Conservation (phyloP, 352 stramenopile genomes). For the Chrysophaeum taylorii region DNA sequence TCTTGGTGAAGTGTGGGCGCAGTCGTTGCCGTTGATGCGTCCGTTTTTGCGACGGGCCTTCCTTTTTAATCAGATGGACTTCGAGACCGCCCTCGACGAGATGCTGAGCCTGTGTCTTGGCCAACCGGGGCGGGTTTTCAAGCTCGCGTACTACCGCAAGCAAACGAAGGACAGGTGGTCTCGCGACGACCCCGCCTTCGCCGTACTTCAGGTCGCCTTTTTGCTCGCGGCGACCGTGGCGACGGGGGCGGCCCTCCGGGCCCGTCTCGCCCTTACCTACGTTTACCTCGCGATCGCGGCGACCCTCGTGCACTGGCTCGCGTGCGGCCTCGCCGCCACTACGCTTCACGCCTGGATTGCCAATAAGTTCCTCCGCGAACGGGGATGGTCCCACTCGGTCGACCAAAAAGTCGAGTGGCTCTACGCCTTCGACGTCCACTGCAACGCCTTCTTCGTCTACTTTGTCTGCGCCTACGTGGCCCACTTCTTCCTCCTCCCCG, state of each 20-base stretch:
- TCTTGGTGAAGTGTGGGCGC: neutral
- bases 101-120: conserved; percentile 6
- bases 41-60: neutral
- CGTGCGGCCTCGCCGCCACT: conserved; percentile 39
- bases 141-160: conserved; percentile 69
- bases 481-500: conserved; percentile 86
- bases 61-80: conserved; percentile 24
- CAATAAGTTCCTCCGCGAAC: conserved; percentile 21
- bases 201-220: conserved; percentile 82
- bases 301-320: conserved; percentile 57
- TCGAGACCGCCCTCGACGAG: conserved; percentile 16
- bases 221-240: conserved; percentile 56
- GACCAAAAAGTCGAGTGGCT: conserved; percentile 96
- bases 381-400: conserved; percentile 54
- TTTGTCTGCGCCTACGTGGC: conserved; percentile 15
- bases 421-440: conserved; percentile 99
- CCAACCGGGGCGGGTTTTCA: conserved; percentile 50
- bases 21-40: neutral
- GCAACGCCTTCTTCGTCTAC: conserved; percentile 89
- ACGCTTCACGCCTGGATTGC: conserved; percentile 21
- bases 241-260: conserved; percentile 58
- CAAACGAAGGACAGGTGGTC: conserved; percentile 98
- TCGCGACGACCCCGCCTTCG: conserved; percentile 89
- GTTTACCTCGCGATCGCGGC: conserved; percentile 48
- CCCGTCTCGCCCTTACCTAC: conserved; percentile 33